Evolutionary conservation across 352 stramenopile genomes (phyloP), one percentile per base, ranked within the genome.

Genomic region (Phytophthora multivora): DNA sequence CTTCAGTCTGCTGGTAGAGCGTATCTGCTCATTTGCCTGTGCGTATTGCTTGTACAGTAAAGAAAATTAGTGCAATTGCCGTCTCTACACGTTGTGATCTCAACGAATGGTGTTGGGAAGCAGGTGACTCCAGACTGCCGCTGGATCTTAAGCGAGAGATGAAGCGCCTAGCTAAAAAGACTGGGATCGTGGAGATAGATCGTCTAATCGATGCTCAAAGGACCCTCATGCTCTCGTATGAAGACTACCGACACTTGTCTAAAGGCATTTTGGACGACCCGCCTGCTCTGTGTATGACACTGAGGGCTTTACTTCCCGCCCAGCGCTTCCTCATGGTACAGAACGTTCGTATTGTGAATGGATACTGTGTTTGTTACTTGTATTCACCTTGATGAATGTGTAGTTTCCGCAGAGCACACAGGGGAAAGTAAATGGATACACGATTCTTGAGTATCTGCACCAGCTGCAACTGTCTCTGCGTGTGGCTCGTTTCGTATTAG

Each of bases 361-460:
- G 16, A 28, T 49, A 30, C 18, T 23, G 25, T 40, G 15, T 19
- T 10, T 61, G 31, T 16, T 45, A n/a, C n/a, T n/a, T n/a, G n/a
- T n/a, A 35, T 13, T 12, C 16, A 26, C 11, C 8, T 40, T 39
- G 16, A 26, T 41, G 9, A 40, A 42, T n/a, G 1, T 63, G 10
- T 38, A 89, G 79, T 54, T 89, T 51, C 49, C 77, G 6, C 58
- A 69, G 19, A 50, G 81, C 11, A 51, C 64, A n/a, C 48, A 79
- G 7, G 51, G 54, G 7, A 71, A 25, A 12, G 49, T 90, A 7
- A 87, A 74, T 38, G 80, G 73, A 0, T 73, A 74, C 13, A 58
- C 64, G 10, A 26, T 90, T 4, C 45, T 90, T 1, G 74, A 86
- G 46, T 88, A 76, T 36, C 13, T 90, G 43, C 70, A 79, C 46